Base-by-base conservation (phyloP, 371 early-diverging fungal genomes). In the Lichtheimia hyalospora region DNA sequence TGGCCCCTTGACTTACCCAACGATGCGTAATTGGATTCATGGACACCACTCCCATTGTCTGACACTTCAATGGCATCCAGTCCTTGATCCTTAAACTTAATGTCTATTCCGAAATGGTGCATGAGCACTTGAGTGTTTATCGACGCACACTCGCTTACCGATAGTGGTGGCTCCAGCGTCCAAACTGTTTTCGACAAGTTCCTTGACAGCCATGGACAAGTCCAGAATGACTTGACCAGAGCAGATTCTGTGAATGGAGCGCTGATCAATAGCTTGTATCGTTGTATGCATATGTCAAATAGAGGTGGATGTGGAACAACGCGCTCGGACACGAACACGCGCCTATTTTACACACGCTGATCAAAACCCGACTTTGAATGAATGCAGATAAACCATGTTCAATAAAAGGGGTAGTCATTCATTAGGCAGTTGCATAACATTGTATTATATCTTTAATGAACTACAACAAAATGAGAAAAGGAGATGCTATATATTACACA, bases 171-270 rank as follows among this genome's bases (percentile, higher is more conserved):
- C 87, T 1, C 88, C 85, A 0, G 99, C 96, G 73, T 99, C 99
- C 18, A 99, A 64, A 48, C 92, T 88, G 74, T 99, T 99, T 70
- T 99, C 99, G 15, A 99, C 76, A 13, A 99, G 75, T 70, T 99
- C 99, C 77, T 99, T 96, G 14, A 90, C 86, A 14, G 94, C 88
- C 1, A 88, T 90, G 3, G 90, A 83, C 40, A 97, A 80, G 68
- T 95, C 95, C n/a, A 92, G 72, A 20, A 97, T 86, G 18, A 96
- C 96, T 60, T 97, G 97, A 0, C 92, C 94, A 5, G 96, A 92
- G 61, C 96, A 95, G 52, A 97, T 89, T 57, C 82, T 72, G 58
- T 89, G 88, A 46, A 91, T 79, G 0, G 89, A 62, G 24, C 58
- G 48, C 48, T 67, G 66, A 52, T 81, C 77, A 57, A 81, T 81